A percentile compares a stretch with the other conserved stretches of the same genome.
Evolutionary conservation across 768 basidiomycete genomes (phyloP).

Genomic region (Auricularia sp.): DNA sequence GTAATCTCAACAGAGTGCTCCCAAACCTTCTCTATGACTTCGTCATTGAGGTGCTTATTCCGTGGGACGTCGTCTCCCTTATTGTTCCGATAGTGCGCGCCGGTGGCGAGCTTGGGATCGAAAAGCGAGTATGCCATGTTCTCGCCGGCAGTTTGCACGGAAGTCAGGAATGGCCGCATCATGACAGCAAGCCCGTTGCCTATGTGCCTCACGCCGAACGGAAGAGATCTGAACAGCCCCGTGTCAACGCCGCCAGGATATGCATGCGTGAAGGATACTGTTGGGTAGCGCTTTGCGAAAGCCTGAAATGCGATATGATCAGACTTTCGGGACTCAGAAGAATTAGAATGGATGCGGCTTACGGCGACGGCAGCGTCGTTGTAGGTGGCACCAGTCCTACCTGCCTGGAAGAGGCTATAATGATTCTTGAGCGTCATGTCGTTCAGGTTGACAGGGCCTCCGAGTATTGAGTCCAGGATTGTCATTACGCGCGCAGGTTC

Average conservation of each 20-base stretch:
- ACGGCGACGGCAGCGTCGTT: constrained; percentile 49
- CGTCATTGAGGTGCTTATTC: neutral
- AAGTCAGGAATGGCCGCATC: neutral
- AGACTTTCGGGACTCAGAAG: neutral
- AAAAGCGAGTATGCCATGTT: constrained; percentile 1
- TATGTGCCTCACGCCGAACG: neutral
- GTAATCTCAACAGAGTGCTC: constrained; percentile 3
- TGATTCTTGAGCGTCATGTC: constrained; percentile 42
- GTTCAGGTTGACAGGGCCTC: constrained; percentile 31
- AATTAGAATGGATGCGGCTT: neutral
- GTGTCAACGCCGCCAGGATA: constrained; percentile 8
- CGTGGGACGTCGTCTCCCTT: constrained; percentile 2
- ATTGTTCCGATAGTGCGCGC: constrained; percentile 1
- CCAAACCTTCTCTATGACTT: constrained; percentile 3
- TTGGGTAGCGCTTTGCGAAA: constrained; percentile 5
- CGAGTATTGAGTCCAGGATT: constrained; percentile 30
- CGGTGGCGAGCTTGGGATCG: neutral
- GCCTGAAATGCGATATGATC: neutral
- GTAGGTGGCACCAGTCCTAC: constrained; percentile 29
- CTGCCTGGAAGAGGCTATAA: constrained; percentile 28
- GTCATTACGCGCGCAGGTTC: constrained; percentile 43
- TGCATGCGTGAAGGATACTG: constrained; percentile 8
- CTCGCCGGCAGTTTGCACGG: neutral
- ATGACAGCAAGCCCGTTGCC: neutral
- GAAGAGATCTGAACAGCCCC: neutral